phyloP scores from a whole-genome alignment of 345 rosid genomes.

The Moringa oleifera region DNA sequence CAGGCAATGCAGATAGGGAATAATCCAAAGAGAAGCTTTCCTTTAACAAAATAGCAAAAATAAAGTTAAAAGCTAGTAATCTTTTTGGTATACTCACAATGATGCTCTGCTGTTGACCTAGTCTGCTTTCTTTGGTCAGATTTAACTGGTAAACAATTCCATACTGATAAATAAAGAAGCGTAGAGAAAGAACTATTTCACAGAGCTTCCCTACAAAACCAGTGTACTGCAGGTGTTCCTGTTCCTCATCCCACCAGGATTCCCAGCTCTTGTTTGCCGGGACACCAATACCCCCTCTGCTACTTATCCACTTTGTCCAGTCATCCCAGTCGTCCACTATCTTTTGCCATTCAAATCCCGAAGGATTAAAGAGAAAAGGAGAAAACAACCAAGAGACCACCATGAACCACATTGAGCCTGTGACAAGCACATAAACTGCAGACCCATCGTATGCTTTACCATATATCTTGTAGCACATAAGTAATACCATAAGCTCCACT shows the following conservation, averaged over 20 bases:
- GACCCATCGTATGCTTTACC: conserved; percentile 40
- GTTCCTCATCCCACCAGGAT: conserved; percentile 99
- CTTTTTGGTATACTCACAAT: conserved; percentile 39
- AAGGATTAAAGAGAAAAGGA: conserved; percentile 91
- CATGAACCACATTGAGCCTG: conserved; percentile 85
- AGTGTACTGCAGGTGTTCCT: conserved; percentile 77
- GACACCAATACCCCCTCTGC: conserved; percentile 92
- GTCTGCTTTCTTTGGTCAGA: conserved; percentile 42
- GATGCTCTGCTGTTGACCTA: conserved; percentile 60
- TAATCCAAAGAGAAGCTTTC: too few relatives aligned
- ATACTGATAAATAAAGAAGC: conserved; percentile 79
- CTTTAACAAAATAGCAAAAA: too few relatives aligned
- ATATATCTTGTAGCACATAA: conserved; percentile 61
- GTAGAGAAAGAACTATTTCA: conserved; percentile 72
- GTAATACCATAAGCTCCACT: conserved; percentile 70
- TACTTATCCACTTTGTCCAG: conserved; percentile 91
- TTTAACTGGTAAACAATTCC: conserved; percentile 84
- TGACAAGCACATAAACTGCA: conserved; percentile 38
- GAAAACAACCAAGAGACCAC: conserved; percentile 81
- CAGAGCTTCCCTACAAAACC: conserved; percentile 64
- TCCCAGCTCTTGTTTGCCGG: conserved; percentile 96
- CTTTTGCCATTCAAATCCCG: conserved; percentile 98
- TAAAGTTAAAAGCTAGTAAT: background rate
- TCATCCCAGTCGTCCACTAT: conserved; percentile 98
- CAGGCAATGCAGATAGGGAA: too few relatives aligned